These are phyloP conservation scores for Boletus barrowsii DNA, from an alignment of 768 basidiomycete species.

Conservation along the genomic window DNA sequence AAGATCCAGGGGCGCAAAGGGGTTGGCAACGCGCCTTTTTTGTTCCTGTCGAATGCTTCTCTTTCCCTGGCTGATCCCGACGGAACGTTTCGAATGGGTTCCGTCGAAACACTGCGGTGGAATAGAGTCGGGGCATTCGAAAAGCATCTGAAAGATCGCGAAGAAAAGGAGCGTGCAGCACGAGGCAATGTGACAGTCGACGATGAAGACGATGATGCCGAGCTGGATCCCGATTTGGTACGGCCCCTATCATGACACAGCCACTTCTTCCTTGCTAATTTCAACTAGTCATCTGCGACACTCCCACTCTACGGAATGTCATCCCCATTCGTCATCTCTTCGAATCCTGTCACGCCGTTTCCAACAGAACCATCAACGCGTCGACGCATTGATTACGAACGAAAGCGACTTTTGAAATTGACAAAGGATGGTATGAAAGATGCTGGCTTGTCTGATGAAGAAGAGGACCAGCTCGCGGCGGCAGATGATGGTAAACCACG, in stretches of 20 bases:
- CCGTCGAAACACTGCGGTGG: constrained; percentile 28
- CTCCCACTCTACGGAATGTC: constrained; percentile 26
- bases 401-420: constrained; percentile 26
- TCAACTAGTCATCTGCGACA: constrained; percentile 25
- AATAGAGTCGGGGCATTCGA: constrained; percentile 29
- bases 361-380: constrained; percentile 25
- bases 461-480: constrained; percentile 19
- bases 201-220: constrained; percentile 22
- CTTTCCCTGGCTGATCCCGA: constrained; percentile 25
- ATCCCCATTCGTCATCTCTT: constrained; percentile 24
- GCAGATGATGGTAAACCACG: constrained; percentile 5
- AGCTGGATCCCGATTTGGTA: constrained; percentile 29
- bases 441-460: constrained; percentile 23
- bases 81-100: constrained; percentile 20
- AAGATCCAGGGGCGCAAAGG: constrained; percentile 55
- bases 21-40: constrained; percentile 55
- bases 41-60: constrained; percentile 53
- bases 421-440: constrained; percentile 30
- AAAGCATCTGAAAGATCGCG: constrained; percentile 24
- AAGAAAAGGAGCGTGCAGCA: constrained; percentile 24
- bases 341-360: constrained; percentile 31
- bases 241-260: neutral
- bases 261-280: neutral
- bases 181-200: constrained; percentile 15
- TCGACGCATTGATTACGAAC: constrained; percentile 31